A percentile compares a stretch with the other conserved stretches of the same genome.
These are phyloP conservation scores for Lentinula edodes DNA, from an alignment of 768 basidiomycete species.

Conservation along the genomic window DNA sequence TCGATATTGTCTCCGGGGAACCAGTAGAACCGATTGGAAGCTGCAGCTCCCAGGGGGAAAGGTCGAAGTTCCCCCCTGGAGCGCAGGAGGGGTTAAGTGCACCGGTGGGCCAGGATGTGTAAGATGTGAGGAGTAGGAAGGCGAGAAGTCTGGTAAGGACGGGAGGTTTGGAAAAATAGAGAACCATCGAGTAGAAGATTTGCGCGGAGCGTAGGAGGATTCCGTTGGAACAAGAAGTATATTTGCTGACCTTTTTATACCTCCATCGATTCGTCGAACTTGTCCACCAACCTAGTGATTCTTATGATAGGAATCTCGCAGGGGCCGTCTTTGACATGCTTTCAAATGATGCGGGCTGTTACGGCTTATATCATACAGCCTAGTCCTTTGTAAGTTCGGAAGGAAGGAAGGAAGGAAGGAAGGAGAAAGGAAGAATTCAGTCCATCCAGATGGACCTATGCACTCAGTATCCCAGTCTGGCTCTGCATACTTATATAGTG, in stretches of 20 bases:
- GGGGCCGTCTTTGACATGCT: neutral
- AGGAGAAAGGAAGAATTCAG: too few species aligned
- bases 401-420: too few species aligned
- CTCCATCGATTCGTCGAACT: neutral
- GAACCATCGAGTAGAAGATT: neutral
- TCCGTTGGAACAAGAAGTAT: neutral
- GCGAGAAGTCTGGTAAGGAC: neutral
- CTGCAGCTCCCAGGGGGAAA: slow-evolving; percentile 1
- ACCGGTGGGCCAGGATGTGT: neutral
- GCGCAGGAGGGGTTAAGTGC: neutral
- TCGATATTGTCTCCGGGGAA: neutral
- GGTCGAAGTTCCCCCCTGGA: slow-evolving; percentile 2
- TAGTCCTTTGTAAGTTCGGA: too few species aligned
- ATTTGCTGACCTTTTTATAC: neutral
- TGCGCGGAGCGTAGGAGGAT: neutral
- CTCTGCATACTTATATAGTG: too few species aligned
- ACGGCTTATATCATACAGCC: too few species aligned
- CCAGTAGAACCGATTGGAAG: neutral
- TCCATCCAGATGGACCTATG: neutral
- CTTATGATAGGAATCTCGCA: neutral
- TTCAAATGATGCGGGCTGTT: neutral
- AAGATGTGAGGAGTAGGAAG: neutral
- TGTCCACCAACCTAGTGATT: too few species aligned
- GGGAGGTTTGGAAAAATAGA: neutral
- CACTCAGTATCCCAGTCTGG: neutral